Evolutionary conservation across 805 yeast genomes (phyloP).

Genomic region (Myxozyma lipomycoides): DNA sequence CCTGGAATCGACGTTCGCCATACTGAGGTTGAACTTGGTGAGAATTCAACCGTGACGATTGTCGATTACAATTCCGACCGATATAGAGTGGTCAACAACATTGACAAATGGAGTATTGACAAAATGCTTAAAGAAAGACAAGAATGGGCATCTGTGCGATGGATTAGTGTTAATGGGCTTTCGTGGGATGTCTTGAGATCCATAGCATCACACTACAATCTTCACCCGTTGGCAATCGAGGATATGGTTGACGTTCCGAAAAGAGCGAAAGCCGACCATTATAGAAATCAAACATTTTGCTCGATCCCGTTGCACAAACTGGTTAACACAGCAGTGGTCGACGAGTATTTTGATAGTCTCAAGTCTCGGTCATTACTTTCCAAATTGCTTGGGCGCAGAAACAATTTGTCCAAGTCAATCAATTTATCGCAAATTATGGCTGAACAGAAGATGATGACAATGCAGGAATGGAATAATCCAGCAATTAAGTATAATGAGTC

Average conservation of each 20-base stretch:
- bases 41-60: slow-evolving; percentile 52
- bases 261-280: slow-evolving; percentile 55
- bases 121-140: slow-evolving; percentile 14
- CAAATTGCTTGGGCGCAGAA: neutral
- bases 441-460: slow-evolving; percentile 30
- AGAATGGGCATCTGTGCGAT: slow-evolving; percentile 26
- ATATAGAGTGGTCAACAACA: slow-evolving; percentile 43
- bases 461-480: slow-evolving; percentile 39
- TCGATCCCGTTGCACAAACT: slow-evolving; percentile 52
- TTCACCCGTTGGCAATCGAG: slow-evolving; percentile 56
- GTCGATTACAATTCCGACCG: slow-evolving; percentile 49
- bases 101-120: slow-evolving; percentile 39
- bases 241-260: slow-evolving; percentile 63
- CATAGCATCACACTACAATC: slow-evolving; percentile 43
- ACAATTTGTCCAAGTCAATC: neutral
- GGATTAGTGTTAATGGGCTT: slow-evolving; percentile 52
- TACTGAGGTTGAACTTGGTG: slow-evolving; percentile 49
- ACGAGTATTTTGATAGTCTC: slow-evolving; percentile 12
- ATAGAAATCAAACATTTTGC: slow-evolving; percentile 48
- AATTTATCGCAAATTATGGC: slow-evolving; percentile 20
- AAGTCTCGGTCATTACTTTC: neutral
- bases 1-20: slow-evolving; percentile 54
- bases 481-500: slow-evolving; percentile 38
- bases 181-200: slow-evolving; percentile 56
- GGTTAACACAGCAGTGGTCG: slow-evolving; percentile 33